Conservation (phyloP, 768 basidiomycete genomes). For the Boletus sensibilis region DNA sequence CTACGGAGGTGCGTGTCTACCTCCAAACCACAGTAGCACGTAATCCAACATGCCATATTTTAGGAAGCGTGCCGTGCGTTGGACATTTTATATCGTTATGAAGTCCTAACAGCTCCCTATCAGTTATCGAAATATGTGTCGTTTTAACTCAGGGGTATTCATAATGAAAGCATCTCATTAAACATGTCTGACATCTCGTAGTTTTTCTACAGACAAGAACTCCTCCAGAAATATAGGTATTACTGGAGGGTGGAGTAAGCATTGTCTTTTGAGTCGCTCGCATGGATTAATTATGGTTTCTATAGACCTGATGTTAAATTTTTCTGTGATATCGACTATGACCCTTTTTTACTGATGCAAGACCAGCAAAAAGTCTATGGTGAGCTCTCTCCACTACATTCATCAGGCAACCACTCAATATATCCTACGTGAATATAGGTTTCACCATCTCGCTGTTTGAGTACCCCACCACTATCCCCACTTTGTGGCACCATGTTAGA, state of each 20-base stretch:
- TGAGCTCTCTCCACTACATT: conserved; percentile 16
- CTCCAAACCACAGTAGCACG: conserved; percentile 1
- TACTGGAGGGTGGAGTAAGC: conserved; percentile 90
- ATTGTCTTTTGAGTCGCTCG: neutral
- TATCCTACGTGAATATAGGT: conserved; percentile 37
- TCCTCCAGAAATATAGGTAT: conserved; percentile 74
- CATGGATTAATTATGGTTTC: conserved; percentile 6
- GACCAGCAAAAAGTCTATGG: conserved; percentile 83
- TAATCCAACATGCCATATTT: conserved; percentile 1
- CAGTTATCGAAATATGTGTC: conserved; percentile 93
- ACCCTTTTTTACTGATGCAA: conserved; percentile 82
- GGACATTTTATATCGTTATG: neutral
- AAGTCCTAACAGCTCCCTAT: conserved; percentile 6
- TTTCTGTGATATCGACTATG: conserved; percentile 77
- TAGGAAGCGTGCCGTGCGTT: conserved; percentile 72
- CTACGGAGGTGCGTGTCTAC: conserved; percentile 51
- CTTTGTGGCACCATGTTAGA: conserved; percentile 74
- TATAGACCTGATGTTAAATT: conserved; percentile 71
- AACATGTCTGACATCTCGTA: conserved; percentile 27
- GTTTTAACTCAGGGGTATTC: conserved; percentile 84
- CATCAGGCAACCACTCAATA: conserved; percentile 26
- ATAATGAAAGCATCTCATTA: neutral
- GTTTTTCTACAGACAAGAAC: conserved; percentile 83
- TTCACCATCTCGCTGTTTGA: conserved; percentile 81
- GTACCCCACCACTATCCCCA: conserved; percentile 76